phyloP scores from a whole-genome alignment of 2,329 filamentous ascomycete genomes.

The Aspergillus latus region DNA sequence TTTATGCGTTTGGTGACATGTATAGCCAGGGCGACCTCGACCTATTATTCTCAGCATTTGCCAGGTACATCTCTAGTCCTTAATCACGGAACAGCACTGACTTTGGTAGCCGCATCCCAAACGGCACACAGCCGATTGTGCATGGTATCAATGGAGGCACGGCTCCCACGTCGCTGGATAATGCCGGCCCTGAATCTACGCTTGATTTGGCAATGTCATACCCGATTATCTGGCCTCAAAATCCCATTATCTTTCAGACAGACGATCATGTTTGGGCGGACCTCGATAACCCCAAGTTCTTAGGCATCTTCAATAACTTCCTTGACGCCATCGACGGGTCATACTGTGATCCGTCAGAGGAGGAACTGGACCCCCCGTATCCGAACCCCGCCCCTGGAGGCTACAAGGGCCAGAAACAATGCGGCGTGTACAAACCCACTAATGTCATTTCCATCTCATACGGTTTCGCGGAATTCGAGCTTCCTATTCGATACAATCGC shows the following conservation, averaged over 20 bases:
- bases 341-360: constrained; percentile 52
- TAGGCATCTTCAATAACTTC: constrained; percentile 48
- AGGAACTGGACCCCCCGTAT: constrained; percentile 54
- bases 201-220: constrained; percentile 59
- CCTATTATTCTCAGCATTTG: constrained; percentile 41
- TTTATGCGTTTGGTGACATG: constrained; percentile 49
- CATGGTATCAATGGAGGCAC: constrained; percentile 51
- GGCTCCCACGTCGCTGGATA: constrained; percentile 37
- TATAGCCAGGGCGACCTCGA: constrained; percentile 49
- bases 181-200: constrained; percentile 49
- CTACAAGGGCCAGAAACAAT: constrained; percentile 44
- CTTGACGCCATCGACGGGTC: constrained; percentile 54
- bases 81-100: background rate
- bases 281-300: constrained; percentile 32
- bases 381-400: constrained; percentile 51
- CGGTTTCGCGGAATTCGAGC: constrained; percentile 54
- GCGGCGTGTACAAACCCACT: constrained; percentile 54
- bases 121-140: constrained; percentile 47
- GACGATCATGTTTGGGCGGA: constrained; percentile 47
- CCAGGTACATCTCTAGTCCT: constrained; percentile 23
- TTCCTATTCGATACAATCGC: constrained; percentile 56
- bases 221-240: constrained; percentile 49
- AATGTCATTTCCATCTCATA: constrained; percentile 60
- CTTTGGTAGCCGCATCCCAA: constrained; percentile 30
- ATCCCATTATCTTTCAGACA: constrained; percentile 52